Evolutionary conservation across 1,139 yeast species (phyloP).

Genomic region (Oligophagozyma castellii): DNA sequence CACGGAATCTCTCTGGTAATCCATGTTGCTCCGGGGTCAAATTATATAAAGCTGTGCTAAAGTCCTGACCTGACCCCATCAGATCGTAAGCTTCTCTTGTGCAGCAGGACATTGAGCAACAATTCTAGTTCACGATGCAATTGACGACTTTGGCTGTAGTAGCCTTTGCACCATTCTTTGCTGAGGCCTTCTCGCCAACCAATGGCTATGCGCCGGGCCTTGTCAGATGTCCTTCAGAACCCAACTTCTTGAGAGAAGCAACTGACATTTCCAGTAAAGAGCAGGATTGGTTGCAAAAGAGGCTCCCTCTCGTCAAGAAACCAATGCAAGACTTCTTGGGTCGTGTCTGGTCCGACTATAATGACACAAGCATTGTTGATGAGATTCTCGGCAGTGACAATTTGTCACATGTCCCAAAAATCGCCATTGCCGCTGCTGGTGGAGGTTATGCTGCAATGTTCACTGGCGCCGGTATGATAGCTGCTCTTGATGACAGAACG

Average conservation of each 20-base stretch:
- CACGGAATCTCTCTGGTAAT: too few species aligned
- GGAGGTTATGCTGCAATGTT: slow-evolving; percentile 92
- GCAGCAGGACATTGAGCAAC: too few species aligned
- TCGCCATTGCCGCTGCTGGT: slow-evolving; percentile 74
- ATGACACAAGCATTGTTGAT: slow-evolving; percentile 29
- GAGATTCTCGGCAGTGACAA: slow-evolving; percentile 14
- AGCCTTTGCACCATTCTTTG: too few species aligned
- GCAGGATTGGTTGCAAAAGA: slow-evolving; percentile 25
- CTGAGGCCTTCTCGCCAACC: slow-evolving; percentile 42
- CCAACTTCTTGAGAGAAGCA: slow-evolving; percentile 29
- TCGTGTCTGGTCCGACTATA: slow-evolving; percentile 37
- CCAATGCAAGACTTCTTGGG: slow-evolving; percentile 44
- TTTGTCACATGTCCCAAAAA: slow-evolving; percentile 13
- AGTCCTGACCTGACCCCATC: too few species aligned
- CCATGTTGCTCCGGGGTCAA: too few species aligned
- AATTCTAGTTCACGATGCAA: too few species aligned
- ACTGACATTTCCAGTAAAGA: slow-evolving; percentile 20
- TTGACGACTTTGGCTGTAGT: too few species aligned
- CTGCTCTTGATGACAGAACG: slow-evolving; percentile 69
- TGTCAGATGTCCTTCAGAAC: slow-evolving; percentile 39
- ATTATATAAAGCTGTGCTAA: too few species aligned
- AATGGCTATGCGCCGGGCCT: slow-evolving; percentile 50
- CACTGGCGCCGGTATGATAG: slow-evolving; percentile 67
- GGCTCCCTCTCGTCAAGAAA: slow-evolving; percentile 41
- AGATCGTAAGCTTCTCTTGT: too few species aligned